phyloP scores from a whole-genome alignment of 441 rosid species.

The Gossypium schwendimanii region DNA sequence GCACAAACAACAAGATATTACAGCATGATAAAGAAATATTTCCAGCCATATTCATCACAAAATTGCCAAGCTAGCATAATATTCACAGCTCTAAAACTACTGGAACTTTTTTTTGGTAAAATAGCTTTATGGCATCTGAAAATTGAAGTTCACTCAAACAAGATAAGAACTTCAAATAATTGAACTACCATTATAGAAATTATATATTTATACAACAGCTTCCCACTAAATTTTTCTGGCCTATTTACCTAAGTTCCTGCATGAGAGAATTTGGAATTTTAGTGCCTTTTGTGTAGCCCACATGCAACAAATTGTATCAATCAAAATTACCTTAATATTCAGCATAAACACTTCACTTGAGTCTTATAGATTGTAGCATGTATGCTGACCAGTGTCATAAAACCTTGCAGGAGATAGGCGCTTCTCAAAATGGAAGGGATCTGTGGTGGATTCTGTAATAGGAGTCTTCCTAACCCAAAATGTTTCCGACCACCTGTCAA shows the following conservation, averaged over 20 bases:
- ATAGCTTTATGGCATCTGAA: not conserved
- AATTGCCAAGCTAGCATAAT: not conserved
- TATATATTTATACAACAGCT: not conserved
- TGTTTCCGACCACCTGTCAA: conserved; percentile 96
- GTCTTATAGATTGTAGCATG: conserved; percentile 5
- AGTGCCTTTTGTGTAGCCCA: not conserved
- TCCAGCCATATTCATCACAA: not conserved
- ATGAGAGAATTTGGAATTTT: not conserved
- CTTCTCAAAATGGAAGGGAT: conserved; percentile 97
- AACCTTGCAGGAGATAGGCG: conserved; percentile 84
- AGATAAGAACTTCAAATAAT: not conserved
- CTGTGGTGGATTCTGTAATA: conserved; percentile 91
- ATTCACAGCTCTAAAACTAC: not conserved
- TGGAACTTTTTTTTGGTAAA: not conserved
- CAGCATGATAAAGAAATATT: not conserved
- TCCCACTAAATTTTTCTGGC: not conserved
- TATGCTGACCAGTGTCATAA: conserved; percentile 1
- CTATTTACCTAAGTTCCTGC: conserved; percentile 2
- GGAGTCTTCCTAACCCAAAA: conserved; percentile 98
- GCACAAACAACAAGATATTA: not conserved
- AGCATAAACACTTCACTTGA: conserved; percentile 2
- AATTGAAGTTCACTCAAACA: conserved; percentile 1
- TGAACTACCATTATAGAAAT: conserved; percentile 1
- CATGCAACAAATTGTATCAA: not conserved
- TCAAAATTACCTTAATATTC: conserved; percentile 4